A percentile compares a stretch with the other conserved stretches of the same genome.
Evolutionary conservation across 352 stramenopile genomes (phyloP).

Genomic region (Globisporangium nunn): DNA sequence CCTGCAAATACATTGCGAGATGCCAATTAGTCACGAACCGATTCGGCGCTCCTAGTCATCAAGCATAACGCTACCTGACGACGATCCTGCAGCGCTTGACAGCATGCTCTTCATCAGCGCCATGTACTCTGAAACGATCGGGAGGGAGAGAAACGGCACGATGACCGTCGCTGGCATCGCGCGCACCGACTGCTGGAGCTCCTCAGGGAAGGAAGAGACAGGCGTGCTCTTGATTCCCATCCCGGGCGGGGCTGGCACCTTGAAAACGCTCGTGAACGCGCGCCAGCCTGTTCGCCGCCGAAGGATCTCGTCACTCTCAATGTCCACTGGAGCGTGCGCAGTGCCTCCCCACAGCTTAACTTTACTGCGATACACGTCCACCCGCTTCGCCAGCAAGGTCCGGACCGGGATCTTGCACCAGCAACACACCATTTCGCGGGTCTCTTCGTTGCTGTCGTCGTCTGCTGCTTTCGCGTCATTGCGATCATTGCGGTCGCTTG

Average conservation of each 20-base stretch:
- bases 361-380: constrained; percentile 39
- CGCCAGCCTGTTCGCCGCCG: constrained; percentile 59
- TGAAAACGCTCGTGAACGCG: constrained; percentile 64
- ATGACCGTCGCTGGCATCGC: constrained; percentile 68
- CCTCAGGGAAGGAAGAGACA: constrained; percentile 36
- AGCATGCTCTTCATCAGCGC: constrained; percentile 48
- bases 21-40: too few species aligned
- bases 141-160: constrained; percentile 51
- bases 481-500: not conserved
- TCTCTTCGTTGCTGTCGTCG: constrained; percentile 6
- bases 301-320: constrained; percentile 69
- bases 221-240: constrained; percentile 68
- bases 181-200: constrained; percentile 37
- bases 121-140: constrained; percentile 74
- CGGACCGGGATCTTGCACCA: constrained; percentile 72
- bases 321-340: constrained; percentile 51
- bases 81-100: constrained; percentile 24
- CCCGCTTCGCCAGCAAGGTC: constrained; percentile 37
- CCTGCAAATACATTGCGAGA: constrained; percentile 14
- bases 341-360: constrained; percentile 64
- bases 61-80: constrained; percentile 22
- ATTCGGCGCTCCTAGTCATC: too few species aligned
- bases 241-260: constrained; percentile 32
- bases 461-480: constrained; percentile 6
- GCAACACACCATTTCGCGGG: constrained; percentile 64